A percentile compares a stretch with the other conserved stretches of the same genome.
Evolutionary conservation across 176 grass and related monocot genomes (phyloP).

Genomic region (Eleusine coracana): DNA sequence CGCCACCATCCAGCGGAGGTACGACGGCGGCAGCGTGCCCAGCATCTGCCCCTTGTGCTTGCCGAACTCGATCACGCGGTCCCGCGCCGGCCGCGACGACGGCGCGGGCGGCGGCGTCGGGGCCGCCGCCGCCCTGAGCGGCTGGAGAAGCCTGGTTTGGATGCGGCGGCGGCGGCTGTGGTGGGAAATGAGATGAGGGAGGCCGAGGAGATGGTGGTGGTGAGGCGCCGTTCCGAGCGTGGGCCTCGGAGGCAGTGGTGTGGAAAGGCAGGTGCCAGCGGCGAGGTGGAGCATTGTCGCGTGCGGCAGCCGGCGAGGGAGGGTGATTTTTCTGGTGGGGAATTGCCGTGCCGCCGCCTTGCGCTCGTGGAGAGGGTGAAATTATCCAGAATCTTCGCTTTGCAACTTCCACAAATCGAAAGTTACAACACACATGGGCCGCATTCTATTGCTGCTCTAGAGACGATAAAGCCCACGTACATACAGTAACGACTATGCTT

Average conservation of each 20-base stretch:
- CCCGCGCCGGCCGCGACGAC: slow-evolving; percentile 45
- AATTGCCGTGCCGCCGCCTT: background rate
- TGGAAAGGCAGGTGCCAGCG: background rate
- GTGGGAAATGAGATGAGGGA: background rate
- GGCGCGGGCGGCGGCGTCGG: background rate
- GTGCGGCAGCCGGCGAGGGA: background rate
- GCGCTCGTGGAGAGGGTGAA: background rate
- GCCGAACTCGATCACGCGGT: slow-evolving; percentile 60
- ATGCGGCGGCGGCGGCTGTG: background rate
- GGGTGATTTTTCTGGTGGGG: background rate
- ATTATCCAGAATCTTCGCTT: slow-evolving; percentile 26
- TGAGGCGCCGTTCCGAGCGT: background rate
- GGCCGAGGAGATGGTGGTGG: background rate
- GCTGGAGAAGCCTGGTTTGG: background rate
- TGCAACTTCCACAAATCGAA: background rate
- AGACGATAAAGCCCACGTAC: too few species aligned
- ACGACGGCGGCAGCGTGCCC: slow-evolving; percentile 60
- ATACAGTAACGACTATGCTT: too few species aligned
- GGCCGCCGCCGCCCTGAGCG: background rate
- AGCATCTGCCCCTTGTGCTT: slow-evolving; percentile 64
- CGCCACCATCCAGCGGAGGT: slow-evolving; percentile 54
- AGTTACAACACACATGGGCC: background rate
- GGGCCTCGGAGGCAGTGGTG: background rate
- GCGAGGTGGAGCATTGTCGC: slow-evolving; percentile 36
- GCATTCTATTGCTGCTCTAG: background rate